Evolutionary conservation across 2,329 filamentous ascomycete genomes (phyloP), one percentile per base, ranked within the genome.

Genomic region (Rutstroemia sp.): DNA sequence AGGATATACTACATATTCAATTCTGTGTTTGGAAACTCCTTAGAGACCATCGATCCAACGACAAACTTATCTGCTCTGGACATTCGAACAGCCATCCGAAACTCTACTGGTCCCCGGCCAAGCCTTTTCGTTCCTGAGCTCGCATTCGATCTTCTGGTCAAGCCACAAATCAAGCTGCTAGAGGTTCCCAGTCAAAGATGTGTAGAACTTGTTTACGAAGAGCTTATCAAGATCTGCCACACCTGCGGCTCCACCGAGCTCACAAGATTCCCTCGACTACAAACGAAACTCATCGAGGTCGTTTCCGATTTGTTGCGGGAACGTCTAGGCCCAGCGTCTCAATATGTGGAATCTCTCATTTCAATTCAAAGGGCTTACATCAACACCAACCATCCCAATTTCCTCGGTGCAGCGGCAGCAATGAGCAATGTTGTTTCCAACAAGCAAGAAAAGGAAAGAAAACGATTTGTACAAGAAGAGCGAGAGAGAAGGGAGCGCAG

Each of bases 371-470:
- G 94, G 63, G 94, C 94, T 19, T 99, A 99, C 73, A 97, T 99
- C 75, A 99, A 99, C 76, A 99, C 94, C 44, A 99, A 99, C 69
- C 94, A 99, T 71, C 94, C 94, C 49, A 99, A 99, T 73, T 99
- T 99, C 76, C 82, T 97, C 16, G 94, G 94, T 46, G 94, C 94
- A 16, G 92, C 94, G 21, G 92, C 92, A 38, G 94, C 94, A 61
- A 99, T 99, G 94, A 92, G 90, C 63, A 91, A 94, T 49, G 92
- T 99, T 48, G 95, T 99, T 59, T 89, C 84, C 69, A 92, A 88
- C 69, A 96, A 94, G 74, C 91, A 97, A 71, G 94, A 99, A 63
- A 87, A 91, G 64, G 92, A 99, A 73, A 87, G 90, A 72, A 92
- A 90, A 71, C 82, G 79, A 41, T 73, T 88, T 44, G 77, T 90